Conservation (phyloP, 2,329 filamentous ascomycete species). For the Amauroascus verrucosus region DNA sequence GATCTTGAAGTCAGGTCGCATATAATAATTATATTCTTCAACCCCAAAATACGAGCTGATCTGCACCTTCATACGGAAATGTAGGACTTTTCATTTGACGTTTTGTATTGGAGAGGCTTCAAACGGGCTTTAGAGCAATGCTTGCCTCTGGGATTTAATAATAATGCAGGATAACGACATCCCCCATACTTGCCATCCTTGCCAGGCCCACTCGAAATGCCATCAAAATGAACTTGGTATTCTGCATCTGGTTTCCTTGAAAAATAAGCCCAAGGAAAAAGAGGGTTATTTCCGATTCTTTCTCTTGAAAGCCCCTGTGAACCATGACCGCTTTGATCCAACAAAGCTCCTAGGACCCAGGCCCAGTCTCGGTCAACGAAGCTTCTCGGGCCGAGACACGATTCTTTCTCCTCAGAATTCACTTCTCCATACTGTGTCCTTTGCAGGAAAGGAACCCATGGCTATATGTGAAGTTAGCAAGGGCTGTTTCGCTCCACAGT, state of each 20-base stretch:
- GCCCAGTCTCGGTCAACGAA: not conserved
- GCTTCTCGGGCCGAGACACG: not conserved
- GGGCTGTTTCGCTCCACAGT: not conserved
- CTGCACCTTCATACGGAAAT: not conserved
- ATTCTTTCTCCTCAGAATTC: no score
- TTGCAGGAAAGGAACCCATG: not conserved
- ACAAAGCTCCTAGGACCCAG: no score
- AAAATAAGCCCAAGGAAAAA: no score
- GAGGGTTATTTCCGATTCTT: no score
- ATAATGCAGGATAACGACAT: not conserved
- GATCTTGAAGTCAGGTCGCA: not conserved
- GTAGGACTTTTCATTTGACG: not conserved
- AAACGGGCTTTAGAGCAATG: not conserved
- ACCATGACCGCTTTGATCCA: not conserved
- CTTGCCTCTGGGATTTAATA: not conserved
- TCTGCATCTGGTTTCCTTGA: no score
- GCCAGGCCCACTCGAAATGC: not conserved
- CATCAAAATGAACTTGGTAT: not conserved
- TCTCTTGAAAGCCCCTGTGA: no score
- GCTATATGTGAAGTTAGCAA: not conserved
- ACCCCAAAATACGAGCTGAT: conserved; percentile 8
- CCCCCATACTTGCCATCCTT: not conserved
- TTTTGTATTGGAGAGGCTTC: not conserved
- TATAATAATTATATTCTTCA: not conserved
- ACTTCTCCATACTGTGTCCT: not conserved